Evolutionary conservation across 1,284 basidiomycete species (phyloP).

Genomic region (Trichosporon sp.): DNA sequence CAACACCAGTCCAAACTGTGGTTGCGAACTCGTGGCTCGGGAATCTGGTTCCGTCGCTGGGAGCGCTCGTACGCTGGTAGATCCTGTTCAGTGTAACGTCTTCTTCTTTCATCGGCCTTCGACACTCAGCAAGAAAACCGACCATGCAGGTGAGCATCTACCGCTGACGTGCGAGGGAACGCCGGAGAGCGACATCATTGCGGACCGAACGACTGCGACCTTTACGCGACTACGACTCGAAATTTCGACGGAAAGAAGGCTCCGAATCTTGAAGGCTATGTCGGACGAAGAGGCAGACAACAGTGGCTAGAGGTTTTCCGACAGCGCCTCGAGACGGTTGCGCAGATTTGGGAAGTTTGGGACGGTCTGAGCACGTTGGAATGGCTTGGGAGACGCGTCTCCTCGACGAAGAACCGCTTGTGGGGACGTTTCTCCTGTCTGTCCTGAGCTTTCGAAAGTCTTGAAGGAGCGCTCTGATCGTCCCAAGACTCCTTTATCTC

Average conservation of each 20-base stretch:
- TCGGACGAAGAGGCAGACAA: too few relatives aligned
- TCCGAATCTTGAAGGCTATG: background rate
- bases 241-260: background rate
- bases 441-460: too few relatives aligned
- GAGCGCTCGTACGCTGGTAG: slow-evolving; percentile 15
- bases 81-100: slow-evolving; percentile 9
- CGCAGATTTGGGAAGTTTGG: background rate
- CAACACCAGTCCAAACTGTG: slow-evolving; percentile 19
- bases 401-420: too few relatives aligned
- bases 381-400: background rate
- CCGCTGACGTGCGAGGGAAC: slow-evolving; percentile 7
- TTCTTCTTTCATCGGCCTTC: slow-evolving; percentile 20
- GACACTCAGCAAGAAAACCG: slow-evolving; percentile 21
- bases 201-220: slow-evolving; percentile 5
- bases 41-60: slow-evolving; percentile 10
- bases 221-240: background rate
- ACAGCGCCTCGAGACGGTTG: background rate
- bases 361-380: background rate
- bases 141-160: slow-evolving; percentile 19
- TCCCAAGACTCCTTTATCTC: too few relatives aligned
- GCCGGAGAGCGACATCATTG: background rate
- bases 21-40: slow-evolving; percentile 16
- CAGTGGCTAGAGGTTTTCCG: too few relatives aligned
- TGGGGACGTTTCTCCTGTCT: too few relatives aligned
- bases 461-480: too few relatives aligned